Percentiles rank a stretch among this genome's conserved stretches.
These are phyloP conservation scores for Shiraia sp. DNA, from an alignment of 2,329 filamentous ascomycete genomes.

Conservation along the genomic window DNA sequence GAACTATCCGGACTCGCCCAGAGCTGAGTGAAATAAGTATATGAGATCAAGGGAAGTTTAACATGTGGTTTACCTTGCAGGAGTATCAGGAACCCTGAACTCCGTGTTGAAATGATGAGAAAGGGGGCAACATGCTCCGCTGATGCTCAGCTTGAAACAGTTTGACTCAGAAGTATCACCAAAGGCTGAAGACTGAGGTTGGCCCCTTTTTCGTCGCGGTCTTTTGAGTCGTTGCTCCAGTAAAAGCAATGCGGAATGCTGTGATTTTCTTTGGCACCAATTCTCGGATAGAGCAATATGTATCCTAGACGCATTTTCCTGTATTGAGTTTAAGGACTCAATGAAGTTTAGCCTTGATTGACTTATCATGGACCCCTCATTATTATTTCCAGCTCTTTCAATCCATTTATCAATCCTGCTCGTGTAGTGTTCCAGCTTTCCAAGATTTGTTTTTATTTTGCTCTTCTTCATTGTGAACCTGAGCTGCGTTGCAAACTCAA, in stretches of 20 bases:
- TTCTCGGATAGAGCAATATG: background rate
- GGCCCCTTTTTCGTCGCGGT: background rate
- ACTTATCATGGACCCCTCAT: background rate
- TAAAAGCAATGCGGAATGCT: background rate
- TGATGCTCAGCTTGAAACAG: constrained; percentile 1
- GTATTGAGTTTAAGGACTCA: background rate
- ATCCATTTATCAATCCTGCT: constrained; percentile 1
- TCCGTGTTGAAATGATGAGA: constrained; percentile 1
- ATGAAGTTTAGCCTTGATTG: background rate
- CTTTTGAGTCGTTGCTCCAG: constrained; percentile 1
- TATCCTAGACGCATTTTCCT: constrained; percentile 2
- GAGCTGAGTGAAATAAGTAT: background rate
- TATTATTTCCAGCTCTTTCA: background rate
- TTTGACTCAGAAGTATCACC: background rate
- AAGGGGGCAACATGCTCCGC: background rate
- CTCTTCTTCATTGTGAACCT: constrained; percentile 2
- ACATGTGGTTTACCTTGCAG: background rate
- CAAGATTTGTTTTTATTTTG: background rate
- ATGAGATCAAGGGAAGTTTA: background rate
- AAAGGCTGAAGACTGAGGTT: background rate
- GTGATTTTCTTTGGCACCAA: constrained; percentile 1
- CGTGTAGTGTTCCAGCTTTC: constrained; percentile 1
- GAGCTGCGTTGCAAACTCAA: constrained; percentile 1
- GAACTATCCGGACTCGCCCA: background rate
- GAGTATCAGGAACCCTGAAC: background rate